phyloP scores from a whole-genome alignment of 1,284 basidiomycete species.

The Hemileia vastatrix region DNA sequence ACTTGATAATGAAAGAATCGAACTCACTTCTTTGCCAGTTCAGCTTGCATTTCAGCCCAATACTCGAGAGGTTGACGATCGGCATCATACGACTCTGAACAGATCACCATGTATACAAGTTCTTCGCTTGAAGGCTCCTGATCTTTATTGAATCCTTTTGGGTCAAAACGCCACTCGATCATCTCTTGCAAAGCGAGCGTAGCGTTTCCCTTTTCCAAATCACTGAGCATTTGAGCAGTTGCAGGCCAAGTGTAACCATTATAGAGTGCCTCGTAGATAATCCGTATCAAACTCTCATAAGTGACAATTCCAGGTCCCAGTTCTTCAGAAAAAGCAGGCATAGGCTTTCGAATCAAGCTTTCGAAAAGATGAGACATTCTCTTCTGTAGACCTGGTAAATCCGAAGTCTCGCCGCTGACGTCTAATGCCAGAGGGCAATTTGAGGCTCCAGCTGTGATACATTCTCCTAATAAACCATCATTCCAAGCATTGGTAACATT shows the following conservation, averaged over 20 bases:
- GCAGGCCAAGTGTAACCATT: conserved; percentile 26
- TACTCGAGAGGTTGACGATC: conserved; percentile 17
- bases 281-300: too few relatives aligned
- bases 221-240: conserved; percentile 17
- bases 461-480: conserved; percentile 29
- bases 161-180: conserved; percentile 27
- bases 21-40: conserved; percentile 22
- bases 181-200: conserved; percentile 19
- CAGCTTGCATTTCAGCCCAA: conserved; percentile 25
- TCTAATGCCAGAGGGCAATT: conserved; percentile 23
- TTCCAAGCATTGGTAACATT: conserved; percentile 27
- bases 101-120: conserved; percentile 26
- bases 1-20: not conserved
- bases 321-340: too few relatives aligned
- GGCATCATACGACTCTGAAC: conserved; percentile 27
- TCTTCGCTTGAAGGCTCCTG: conserved; percentile 23
- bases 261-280: too few relatives aligned
- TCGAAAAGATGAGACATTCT: too few relatives aligned
- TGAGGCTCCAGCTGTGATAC: conserved; percentile 25
- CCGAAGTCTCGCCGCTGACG: not conserved
- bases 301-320: too few relatives aligned
- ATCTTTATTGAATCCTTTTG: conserved; percentile 4
- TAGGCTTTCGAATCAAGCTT: too few relatives aligned
- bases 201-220: conserved; percentile 23
- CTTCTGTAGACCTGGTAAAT: not conserved